A percentile compares a stretch with the other conserved stretches of the same genome.
Evolutionary conservation across 176 grass and related monocot species (phyloP).

Genomic region (Elaeis guineensis): DNA sequence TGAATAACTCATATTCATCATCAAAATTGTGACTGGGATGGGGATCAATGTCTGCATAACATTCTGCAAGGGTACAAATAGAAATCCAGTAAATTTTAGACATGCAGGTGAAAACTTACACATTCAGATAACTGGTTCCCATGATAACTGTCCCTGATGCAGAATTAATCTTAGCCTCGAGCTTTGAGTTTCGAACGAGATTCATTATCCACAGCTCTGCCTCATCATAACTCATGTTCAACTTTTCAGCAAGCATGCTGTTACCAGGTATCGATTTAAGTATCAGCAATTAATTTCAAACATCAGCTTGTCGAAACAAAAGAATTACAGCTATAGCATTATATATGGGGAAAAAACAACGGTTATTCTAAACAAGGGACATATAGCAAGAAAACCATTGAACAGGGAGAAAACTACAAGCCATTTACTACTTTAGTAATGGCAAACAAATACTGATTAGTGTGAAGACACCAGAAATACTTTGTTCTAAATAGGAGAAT

Average conservation of each 20-base stretch:
- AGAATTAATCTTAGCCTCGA: slow-evolving; percentile 88
- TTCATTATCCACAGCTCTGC: slow-evolving; percentile 77
- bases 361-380: too few species aligned
- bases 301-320: too few species aligned
- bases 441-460: too few species aligned
- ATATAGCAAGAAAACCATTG: too few species aligned
- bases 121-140: slow-evolving; percentile 54
- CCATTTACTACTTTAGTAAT: too few species aligned
- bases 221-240: slow-evolving; percentile 87
- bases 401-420: too few species aligned
- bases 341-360: too few species aligned
- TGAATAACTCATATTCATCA: neutral
- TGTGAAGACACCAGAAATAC: too few species aligned
- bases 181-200: slow-evolving; percentile 73
- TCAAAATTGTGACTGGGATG: too few species aligned
- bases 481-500: too few species aligned
- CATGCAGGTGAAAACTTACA: slow-evolving; percentile 46
- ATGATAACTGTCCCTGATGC: slow-evolving; percentile 78
- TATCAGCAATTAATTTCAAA: neutral
- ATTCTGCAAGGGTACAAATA: neutral
- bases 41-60: too few species aligned
- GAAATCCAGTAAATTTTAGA: neutral
- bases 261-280: slow-evolving; percentile 8
- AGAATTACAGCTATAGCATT: too few species aligned
- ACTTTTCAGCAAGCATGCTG: slow-evolving; percentile 70